These are phyloP conservation scores for Hsuehochloa calcarea DNA, from an alignment of 176 grass and related monocot genomes.

Conservation along the genomic window DNA sequence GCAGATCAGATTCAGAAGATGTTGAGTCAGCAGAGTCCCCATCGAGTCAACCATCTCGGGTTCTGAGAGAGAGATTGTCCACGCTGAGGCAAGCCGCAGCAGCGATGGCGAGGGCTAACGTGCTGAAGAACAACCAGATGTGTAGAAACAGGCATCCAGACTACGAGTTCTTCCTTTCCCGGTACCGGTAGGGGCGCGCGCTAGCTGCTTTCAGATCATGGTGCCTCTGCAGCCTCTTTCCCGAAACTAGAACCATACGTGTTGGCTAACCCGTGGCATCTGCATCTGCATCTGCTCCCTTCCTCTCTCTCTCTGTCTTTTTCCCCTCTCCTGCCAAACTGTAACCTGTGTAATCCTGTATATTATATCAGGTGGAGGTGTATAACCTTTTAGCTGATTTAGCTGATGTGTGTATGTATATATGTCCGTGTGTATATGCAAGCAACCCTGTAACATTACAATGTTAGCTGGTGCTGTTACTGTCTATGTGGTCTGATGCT, in stretches of 20 bases:
- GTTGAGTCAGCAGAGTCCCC: not conserved
- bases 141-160: constrained; percentile 58
- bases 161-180: constrained; percentile 72
- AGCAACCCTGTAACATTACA: not conserved
- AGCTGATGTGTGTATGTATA: not conserved
- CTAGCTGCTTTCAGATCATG: not conserved
- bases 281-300: no score
- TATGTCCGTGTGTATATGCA: not conserved
- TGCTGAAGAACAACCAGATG: constrained; percentile 30
- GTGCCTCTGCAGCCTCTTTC: no score
- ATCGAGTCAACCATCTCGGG: not conserved
- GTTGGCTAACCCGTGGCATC: no score
- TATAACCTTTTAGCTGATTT: not conserved
- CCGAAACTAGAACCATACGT: not conserved
- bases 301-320: no score
- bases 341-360: not conserved
- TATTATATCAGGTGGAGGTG: not conserved
- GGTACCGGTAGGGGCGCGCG: constrained; percentile 25
- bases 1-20: not conserved
- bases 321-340: no score
- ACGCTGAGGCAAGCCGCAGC: constrained; percentile 47
- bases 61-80: constrained; percentile 50
- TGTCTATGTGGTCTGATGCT: no score
- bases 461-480: no score
- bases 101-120: constrained; percentile 52